A percentile compares a stretch with the other conserved stretches of the same genome.
Evolutionary conservation across 2,329 filamentous ascomycete genomes (phyloP).

Genomic region (Talaromyces piceae): DNA sequence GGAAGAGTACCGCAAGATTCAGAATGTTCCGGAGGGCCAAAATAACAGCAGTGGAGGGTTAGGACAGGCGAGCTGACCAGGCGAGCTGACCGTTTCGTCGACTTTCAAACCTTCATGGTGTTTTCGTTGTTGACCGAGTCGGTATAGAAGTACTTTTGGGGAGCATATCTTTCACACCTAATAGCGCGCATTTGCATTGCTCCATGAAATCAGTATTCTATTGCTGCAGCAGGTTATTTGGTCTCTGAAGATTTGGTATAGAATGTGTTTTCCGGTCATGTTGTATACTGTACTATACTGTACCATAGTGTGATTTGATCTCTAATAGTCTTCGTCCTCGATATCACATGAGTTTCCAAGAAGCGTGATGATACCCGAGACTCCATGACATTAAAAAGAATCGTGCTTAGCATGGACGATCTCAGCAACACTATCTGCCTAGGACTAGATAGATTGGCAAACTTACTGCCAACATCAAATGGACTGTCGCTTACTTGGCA

Average conservation of each 20-base stretch:
- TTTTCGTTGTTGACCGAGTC: neutral
- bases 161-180: neutral
- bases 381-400: too few relatives aligned
- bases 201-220: neutral
- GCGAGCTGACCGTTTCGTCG: conserved; percentile 15
- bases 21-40: conserved; percentile 59
- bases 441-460: too few relatives aligned
- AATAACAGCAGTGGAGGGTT: conserved; percentile 13
- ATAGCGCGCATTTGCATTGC: neutral
- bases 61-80: conserved; percentile 18
- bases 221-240: neutral
- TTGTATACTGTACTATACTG: neutral
- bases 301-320: neutral
- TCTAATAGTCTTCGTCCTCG: too few relatives aligned
- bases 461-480: too few relatives aligned
- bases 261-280: neutral
- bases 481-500: too few relatives aligned
- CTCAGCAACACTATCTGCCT: too few relatives aligned
- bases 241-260: neutral
- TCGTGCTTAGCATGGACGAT: too few relatives aligned
- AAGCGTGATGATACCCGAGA: too few relatives aligned
- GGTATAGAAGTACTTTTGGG: neutral
- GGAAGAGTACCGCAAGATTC: conserved; percentile 81
- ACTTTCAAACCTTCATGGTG: neutral
- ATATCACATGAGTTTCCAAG: too few relatives aligned